phyloP scores from a whole-genome alignment of 1,284 basidiomycete genomes.

The Heliocybe sulcata region DNA sequence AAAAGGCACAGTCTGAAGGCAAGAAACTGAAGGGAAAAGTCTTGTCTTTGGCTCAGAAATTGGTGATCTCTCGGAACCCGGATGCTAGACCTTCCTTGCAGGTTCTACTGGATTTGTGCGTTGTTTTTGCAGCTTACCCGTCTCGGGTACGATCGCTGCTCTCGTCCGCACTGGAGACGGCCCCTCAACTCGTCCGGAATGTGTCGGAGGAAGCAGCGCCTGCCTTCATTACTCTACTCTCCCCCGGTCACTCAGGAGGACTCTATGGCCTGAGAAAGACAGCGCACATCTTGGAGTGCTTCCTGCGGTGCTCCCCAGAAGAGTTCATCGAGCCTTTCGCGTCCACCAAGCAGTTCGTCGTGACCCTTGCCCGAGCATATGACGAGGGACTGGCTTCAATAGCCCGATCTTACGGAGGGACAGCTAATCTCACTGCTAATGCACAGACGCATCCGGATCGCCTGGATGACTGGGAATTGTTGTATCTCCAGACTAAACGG shows the following conservation, averaged over 20 bases:
- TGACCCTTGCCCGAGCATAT: slow-evolving; percentile 51
- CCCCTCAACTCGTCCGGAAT: slow-evolving; percentile 20
- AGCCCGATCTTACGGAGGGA: slow-evolving; percentile 55
- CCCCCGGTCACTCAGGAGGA: slow-evolving; percentile 34
- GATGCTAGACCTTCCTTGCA: neutral
- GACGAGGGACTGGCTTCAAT: slow-evolving; percentile 44
- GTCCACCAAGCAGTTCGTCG: slow-evolving; percentile 41
- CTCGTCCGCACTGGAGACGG: slow-evolving; percentile 25
- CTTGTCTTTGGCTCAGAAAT: neutral
- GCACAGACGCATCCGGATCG: slow-evolving; percentile 13
- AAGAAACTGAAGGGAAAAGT: neutral
- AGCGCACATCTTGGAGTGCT: slow-evolving; percentile 44
- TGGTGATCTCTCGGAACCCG: neutral
- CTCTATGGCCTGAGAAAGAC: slow-evolving; percentile 60
- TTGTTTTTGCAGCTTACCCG: slow-evolving; percentile 20
- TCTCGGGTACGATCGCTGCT: slow-evolving; percentile 39
- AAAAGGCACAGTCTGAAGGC: neutral
- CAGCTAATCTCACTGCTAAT: slow-evolving; percentile 8
- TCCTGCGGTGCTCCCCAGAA: slow-evolving; percentile 44
- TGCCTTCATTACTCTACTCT: slow-evolving; percentile 44
- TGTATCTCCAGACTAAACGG: slow-evolving; percentile 66
- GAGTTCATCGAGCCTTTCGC: slow-evolving; percentile 42
- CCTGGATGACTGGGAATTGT: slow-evolving; percentile 57
- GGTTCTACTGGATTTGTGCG: slow-evolving; percentile 1
- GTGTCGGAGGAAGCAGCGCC: slow-evolving; percentile 42